Percentiles rank a stretch among this genome's conserved stretches.
Conservation (phyloP, 148 eudicot species). For the Simmondsia chinensis region DNA sequence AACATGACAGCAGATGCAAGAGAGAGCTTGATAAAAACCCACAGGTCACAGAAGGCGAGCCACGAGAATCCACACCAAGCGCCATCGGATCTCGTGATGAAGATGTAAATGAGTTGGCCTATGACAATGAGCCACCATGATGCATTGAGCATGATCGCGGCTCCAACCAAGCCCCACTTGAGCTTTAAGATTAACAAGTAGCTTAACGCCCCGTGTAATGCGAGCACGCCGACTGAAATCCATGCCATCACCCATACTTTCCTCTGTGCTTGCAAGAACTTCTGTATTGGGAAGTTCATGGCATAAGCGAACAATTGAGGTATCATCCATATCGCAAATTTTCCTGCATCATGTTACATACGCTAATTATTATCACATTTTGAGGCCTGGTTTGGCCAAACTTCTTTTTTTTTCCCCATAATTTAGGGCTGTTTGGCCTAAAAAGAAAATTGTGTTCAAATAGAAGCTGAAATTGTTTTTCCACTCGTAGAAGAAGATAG, state of each 20-base stretch:
- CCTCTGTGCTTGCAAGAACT: slow-evolving; percentile 79
- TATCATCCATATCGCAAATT: slow-evolving; percentile 62
- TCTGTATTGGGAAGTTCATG: slow-evolving; percentile 64
- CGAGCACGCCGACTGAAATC: slow-evolving; percentile 45
- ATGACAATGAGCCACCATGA: slow-evolving; percentile 80
- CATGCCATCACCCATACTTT: slow-evolving; percentile 60
- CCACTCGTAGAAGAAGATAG: too few relatives aligned
- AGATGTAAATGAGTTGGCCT: slow-evolving; percentile 43
- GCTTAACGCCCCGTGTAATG: slow-evolving; percentile 46
- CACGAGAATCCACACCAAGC: slow-evolving; percentile 75
- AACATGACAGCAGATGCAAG: slow-evolving; percentile 78
- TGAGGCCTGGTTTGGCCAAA: neutral
- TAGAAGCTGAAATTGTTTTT: too few relatives aligned
- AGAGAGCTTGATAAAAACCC: slow-evolving; percentile 65
- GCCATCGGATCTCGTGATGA: slow-evolving; percentile 58
- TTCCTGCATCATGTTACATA: slow-evolving; percentile 51
- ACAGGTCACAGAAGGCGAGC: slow-evolving; percentile 66
- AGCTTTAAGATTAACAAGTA: slow-evolving; percentile 54
- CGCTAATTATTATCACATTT: too few relatives aligned
- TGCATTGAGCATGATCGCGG: slow-evolving; percentile 49
- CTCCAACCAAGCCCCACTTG: slow-evolving; percentile 65
- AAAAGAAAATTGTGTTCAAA: too few relatives aligned
- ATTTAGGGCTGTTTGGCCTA: too few relatives aligned
- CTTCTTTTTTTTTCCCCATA: neutral
- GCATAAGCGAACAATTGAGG: slow-evolving; percentile 77